Evolutionary conservation across 768 basidiomycete genomes (phyloP), one percentile per base, ranked within the genome.

Genomic region (Russula foetens): DNA sequence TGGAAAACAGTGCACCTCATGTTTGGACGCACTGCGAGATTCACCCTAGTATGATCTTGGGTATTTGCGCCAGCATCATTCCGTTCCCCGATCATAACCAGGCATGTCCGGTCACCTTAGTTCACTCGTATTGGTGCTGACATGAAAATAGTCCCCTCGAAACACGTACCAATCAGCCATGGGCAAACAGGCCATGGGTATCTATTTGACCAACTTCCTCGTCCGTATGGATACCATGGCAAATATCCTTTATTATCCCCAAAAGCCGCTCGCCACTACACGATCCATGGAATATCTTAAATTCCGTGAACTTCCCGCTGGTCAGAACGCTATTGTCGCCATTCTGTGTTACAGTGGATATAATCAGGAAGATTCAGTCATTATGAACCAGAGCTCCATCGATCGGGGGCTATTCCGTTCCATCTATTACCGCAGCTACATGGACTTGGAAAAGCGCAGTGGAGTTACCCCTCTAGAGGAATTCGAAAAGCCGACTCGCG

Each of bases 161-260:
- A 99, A 99, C 71, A 99, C 96, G 4, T 99, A 99, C 70, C 96
- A 99, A 76, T 98, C 96, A 47, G 96, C 96, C 54, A 99, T 99
- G 96, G 97, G 97, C 67, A 99, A 99, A 77, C 96, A 99, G 84
- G 96, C 96, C 12, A 99, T 99, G 96, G 96, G 97, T 53, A 93
- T 98, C 66, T 97, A 90, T 75, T 81, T 98, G 38, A 98, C 96
- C 38, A 99, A 98, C 74, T 99, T 96, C 81, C 83, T 97, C 67
- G 89, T 98, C 67, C 92, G 96, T 56, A 96, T 98, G 93, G 96
- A 99, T 73, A 99, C 97, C 11, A 98, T 98, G 96, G 93, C 96
- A 67, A 99, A 99, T 70, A 97, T 99, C 64, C 81, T 99, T 47
- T 99, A 97, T 74, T 99, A 99, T 72, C 96, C 96, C 28, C 96